Evolutionary conservation across 371 early-diverging fungal genomes (phyloP).

Genomic region (Syncephalastrum racemosum): DNA sequence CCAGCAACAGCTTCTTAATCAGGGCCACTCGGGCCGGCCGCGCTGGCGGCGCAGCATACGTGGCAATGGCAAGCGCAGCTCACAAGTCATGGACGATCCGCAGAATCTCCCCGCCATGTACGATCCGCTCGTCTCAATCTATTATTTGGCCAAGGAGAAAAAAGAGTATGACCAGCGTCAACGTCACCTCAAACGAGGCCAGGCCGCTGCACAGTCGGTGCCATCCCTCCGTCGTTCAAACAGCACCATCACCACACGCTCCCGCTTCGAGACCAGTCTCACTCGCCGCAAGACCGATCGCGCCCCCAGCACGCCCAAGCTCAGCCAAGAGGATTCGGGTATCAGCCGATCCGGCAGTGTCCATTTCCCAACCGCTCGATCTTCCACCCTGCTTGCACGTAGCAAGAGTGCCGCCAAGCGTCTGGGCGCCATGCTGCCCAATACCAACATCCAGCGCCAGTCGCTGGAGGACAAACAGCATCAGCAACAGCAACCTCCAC

Average conservation of each 20-base stretch:
- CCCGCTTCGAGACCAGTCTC: constrained; percentile 5
- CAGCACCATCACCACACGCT: constrained; percentile 13
- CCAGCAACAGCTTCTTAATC: constrained; percentile 16
- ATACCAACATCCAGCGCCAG: constrained; percentile 13
- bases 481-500: neutral
- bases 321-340: constrained; percentile 1
- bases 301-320: constrained; percentile 12
- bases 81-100: constrained; percentile 33
- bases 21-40: constrained; percentile 12
- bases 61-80: constrained; percentile 3
- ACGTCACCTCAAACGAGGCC: constrained; percentile 17
- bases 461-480: constrained; percentile 12
- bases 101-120: constrained; percentile 45
- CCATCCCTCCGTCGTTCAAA: constrained; percentile 19
- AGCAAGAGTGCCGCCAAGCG: constrained; percentile 27
- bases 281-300: constrained; percentile 26
- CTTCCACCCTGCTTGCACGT: constrained; percentile 15
- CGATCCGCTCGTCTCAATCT: constrained; percentile 80
- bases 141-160: constrained; percentile 82
- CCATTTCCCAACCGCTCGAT: constrained; percentile 14
- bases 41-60: constrained; percentile 24
- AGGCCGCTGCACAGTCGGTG: constrained; percentile 16
- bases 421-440: constrained; percentile 15
- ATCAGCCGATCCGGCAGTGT: constrained; percentile 15
- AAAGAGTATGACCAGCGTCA: constrained; percentile 37